A percentile compares a stretch with the other conserved stretches of the same genome.
Evolutionary conservation across 352 stramenopile species (phyloP).

Genomic region (Phytophthora ohioensis): DNA sequence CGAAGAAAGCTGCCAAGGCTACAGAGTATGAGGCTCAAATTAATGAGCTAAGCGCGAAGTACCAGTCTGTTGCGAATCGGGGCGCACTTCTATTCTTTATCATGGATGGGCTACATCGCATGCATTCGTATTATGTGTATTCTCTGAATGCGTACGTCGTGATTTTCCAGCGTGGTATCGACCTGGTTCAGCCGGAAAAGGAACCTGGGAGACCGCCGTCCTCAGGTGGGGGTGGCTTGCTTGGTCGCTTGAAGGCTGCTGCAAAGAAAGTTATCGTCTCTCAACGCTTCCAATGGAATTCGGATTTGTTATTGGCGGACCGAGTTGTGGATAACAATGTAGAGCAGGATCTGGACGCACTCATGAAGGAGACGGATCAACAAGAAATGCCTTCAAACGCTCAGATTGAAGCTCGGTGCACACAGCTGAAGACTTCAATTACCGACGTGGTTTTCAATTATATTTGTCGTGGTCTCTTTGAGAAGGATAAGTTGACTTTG

Average conservation of each 20-base stretch:
- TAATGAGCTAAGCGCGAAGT: constrained; percentile 89
- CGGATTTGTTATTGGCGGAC: constrained; percentile 80
- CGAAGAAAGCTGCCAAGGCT: constrained; percentile 81
- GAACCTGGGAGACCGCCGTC: constrained; percentile 23
- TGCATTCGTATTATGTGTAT: constrained; percentile 97
- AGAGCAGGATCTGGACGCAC: constrained; percentile 70
- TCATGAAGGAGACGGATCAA: constrained; percentile 73
- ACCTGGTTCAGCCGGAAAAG: constrained; percentile 75
- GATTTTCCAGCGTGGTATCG: constrained; percentile 96
- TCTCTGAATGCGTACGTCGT: constrained; percentile 95
- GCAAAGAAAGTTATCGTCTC: constrained; percentile 87
- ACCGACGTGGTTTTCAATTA: constrained; percentile 95
- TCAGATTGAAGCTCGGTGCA: constrained; percentile 66
- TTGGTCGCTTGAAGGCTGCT: constrained; percentile 78
- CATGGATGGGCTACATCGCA: constrained; percentile 93
- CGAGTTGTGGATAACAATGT: constrained; percentile 57
- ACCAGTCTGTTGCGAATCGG: constrained; percentile 91
- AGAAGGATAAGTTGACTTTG: constrained; percentile 94
- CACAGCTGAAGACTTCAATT: constrained; percentile 70
- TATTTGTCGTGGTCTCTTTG: constrained; percentile 93
- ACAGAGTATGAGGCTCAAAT: constrained; percentile 84
- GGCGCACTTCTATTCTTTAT: constrained; percentile 96
- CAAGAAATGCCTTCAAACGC: constrained; percentile 63
- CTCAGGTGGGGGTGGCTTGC: constrained; percentile 42
- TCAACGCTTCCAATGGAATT: constrained; percentile 90